Evolutionary conservation across 2,329 filamentous ascomycete genomes (phyloP).

Genomic region (Aspergillus hiratsukae): DNA sequence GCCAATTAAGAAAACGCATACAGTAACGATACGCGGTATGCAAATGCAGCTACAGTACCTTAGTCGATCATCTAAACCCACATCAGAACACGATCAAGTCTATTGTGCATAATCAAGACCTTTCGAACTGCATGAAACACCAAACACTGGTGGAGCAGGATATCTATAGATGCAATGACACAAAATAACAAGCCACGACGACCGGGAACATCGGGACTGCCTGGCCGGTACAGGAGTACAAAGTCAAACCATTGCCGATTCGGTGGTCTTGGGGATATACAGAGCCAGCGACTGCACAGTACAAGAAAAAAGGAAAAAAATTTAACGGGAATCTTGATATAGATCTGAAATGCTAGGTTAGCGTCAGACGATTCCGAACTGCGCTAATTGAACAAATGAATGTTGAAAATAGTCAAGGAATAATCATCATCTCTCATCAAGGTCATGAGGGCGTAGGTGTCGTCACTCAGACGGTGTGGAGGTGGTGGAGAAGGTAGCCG

Average conservation of each 20-base stretch:
- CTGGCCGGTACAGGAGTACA: not conserved
- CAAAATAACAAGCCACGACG: not conserved
- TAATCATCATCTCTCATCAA: conserved; percentile 45
- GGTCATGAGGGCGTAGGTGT: conserved; percentile 33
- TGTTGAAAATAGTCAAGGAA: conserved; percentile 24
- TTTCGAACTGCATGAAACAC: not conserved
- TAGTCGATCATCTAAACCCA: no score
- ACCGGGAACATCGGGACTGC: not conserved
- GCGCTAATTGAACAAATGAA: conserved; percentile 31
- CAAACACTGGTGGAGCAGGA: not conserved
- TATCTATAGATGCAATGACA: not conserved
- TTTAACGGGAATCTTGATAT: not conserved
- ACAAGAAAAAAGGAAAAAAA: not conserved
- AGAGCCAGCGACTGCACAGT: not conserved
- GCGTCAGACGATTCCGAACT: not conserved
- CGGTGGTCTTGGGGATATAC: not conserved
- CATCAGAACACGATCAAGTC: not conserved
- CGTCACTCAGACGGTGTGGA: conserved; percentile 33
- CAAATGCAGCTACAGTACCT: not conserved
- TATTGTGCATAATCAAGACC: conserved; percentile 1
- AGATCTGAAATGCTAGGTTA: not conserved
- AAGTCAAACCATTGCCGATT: not conserved
- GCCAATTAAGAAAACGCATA: not conserved
- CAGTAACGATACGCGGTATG: not conserved
- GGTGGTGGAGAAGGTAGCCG: conserved; percentile 31